Conservation (phyloP, 345 rosid species). For the Eucalyptus tenuipes region DNA sequence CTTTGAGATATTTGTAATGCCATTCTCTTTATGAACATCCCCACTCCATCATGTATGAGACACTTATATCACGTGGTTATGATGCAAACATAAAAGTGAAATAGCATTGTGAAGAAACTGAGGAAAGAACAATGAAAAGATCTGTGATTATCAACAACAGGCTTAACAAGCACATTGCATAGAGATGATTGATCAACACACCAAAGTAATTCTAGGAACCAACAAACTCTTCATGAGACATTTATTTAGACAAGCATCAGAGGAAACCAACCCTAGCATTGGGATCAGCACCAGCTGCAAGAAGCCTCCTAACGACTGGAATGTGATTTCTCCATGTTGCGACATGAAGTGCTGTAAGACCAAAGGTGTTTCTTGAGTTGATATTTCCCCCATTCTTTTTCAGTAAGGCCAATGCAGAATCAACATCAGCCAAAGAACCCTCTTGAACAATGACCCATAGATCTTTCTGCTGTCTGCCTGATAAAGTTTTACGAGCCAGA, state of each 20-base stretch:
- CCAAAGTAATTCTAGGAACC: not conserved
- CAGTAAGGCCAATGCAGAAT: conserved; percentile 40
- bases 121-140: not conserved
- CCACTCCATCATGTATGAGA: not conserved
- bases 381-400: conserved; percentile 85
- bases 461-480: conserved; percentile 43
- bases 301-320: conserved; percentile 82
- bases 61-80: not conserved
- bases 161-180: not conserved
- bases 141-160: not conserved
- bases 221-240: not conserved
- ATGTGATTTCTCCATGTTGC: conserved; percentile 95
- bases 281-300: conserved; percentile 93
- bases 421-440: conserved; percentile 84
- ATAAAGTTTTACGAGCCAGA: conserved; percentile 31
- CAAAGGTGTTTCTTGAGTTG: conserved; percentile 60
- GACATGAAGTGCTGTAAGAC: conserved; percentile 80
- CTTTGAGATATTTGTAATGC: not conserved
- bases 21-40: not conserved
- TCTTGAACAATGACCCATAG: conserved; percentile 64
- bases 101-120: not conserved
- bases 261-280: conserved; percentile 80
- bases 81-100: not conserved
- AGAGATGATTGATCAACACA: not conserved
- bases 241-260: not conserved